These are phyloP conservation scores for Penicillium flavigenum DNA, from an alignment of 495 filamentous ascomycete genomes.

Conservation along the genomic window DNA sequence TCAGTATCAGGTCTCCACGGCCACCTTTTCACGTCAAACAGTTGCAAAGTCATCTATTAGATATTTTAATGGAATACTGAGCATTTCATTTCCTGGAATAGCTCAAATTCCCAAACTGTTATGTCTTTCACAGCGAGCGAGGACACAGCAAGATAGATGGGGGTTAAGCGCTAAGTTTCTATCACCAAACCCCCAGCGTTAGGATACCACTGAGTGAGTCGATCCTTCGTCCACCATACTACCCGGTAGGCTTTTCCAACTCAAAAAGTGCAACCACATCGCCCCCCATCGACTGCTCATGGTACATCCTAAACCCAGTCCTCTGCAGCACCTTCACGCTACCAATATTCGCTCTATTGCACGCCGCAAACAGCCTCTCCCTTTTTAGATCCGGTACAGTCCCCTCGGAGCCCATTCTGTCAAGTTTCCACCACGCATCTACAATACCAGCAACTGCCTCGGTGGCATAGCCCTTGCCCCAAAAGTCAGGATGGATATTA, in stretches of 20 bases:
- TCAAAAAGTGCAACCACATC: constrained; percentile 23
- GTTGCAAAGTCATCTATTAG: not conserved
- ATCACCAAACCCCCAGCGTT: not conserved
- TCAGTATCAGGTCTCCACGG: too few relatives aligned
- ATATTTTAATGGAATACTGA: not conserved
- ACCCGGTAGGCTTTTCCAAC: constrained; percentile 7
- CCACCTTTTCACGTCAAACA: not conserved
- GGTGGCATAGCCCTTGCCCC: constrained; percentile 23
- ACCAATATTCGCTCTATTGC: constrained; percentile 25
- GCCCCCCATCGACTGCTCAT: constrained; percentile 17
- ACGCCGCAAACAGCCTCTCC: constrained; percentile 26
- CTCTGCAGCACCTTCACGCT: constrained; percentile 28
- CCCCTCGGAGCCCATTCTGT: constrained; percentile 1
- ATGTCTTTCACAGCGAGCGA: not conserved
- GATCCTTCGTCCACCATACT: not conserved
- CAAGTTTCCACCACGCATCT: constrained; percentile 29
- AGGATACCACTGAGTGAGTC: not conserved
- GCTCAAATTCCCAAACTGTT: not conserved
- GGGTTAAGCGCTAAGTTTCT: not conserved
- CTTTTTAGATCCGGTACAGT: too few relatives aligned
- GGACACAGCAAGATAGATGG: too few relatives aligned
- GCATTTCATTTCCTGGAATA: not conserved
- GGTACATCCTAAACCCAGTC: constrained; percentile 19
- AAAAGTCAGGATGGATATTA: constrained; percentile 28
- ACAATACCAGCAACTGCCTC: constrained; percentile 25